Conservation (phyloP, 2,329 filamentous ascomycete genomes). For the Teratosphaeria pseudoeucalypti region DNA sequence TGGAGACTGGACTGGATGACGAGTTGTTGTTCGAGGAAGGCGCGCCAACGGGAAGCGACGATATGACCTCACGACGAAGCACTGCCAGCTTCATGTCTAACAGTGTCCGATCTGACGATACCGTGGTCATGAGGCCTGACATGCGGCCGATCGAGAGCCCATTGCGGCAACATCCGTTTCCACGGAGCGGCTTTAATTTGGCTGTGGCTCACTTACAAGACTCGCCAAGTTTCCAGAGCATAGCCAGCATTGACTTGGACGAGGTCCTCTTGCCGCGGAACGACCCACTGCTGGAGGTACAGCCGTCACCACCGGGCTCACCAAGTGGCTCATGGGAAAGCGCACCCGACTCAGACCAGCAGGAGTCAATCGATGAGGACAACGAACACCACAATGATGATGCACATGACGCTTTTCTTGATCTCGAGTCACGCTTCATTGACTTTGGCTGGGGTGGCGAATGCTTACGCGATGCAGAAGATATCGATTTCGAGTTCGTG, state of each 20-base stretch:
- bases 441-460: slow-evolving; percentile 65
- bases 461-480: slow-evolving; percentile 90
- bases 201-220: slow-evolving; percentile 1
- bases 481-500: slow-evolving; percentile 99
- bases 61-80: background rate
- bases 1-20: slow-evolving; percentile 8
- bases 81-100: background rate
- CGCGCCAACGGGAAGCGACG: background rate
- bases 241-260: slow-evolving; percentile 23
- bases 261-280: slow-evolving; percentile 32
- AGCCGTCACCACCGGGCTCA: slow-evolving; percentile 23
- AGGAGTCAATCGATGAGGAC: slow-evolving; percentile 11
- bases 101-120: background rate
- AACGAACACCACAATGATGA: slow-evolving; percentile 43
- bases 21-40: slow-evolving; percentile 1
- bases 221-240: slow-evolving; percentile 17
- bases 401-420: slow-evolving; percentile 47
- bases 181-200: slow-evolving; percentile 6
- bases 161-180: slow-evolving; percentile 14
- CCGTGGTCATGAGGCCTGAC: slow-evolving; percentile 1
- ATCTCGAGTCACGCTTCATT: slow-evolving; percentile 52
- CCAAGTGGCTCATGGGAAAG: slow-evolving; percentile 20
- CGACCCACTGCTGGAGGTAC: slow-evolving; percentile 30
- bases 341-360: slow-evolving; percentile 14
- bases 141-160: slow-evolving; percentile 16